Percentiles rank a stretch among this genome's conserved stretches.
These are phyloP conservation scores for Aspergillus quadricinctus DNA, from an alignment of 2,329 filamentous ascomycete genomes.

Conservation along the genomic window DNA sequence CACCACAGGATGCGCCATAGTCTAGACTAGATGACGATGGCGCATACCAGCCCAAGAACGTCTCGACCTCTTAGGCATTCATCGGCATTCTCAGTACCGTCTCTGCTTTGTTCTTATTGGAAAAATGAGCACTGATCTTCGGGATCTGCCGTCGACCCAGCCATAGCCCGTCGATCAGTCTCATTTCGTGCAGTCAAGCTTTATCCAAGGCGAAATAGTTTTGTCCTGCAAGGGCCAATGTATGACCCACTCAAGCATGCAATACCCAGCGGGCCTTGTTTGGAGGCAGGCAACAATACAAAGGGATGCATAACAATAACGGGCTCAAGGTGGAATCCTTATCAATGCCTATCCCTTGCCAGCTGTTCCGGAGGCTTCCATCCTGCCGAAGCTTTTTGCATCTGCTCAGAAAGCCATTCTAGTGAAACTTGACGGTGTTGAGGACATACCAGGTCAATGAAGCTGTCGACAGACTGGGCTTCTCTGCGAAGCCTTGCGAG, in stretches of 20 bases:
- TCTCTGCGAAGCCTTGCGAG: not conserved
- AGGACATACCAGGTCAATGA: not conserved
- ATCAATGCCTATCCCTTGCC: not conserved
- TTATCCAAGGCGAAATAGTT: constrained; percentile 1
- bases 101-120: not conserved
- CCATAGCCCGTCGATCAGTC: not conserved
- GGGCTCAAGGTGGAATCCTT: not conserved
- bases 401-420: not conserved
- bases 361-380: not conserved
- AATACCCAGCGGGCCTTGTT: not conserved
- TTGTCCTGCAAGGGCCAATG: constrained; percentile 3
- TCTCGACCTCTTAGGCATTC: not conserved
- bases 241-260: not conserved
- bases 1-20: not conserved
- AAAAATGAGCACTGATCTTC: not conserved
- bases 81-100: not conserved
- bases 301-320: not conserved
- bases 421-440: not conserved
- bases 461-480: not conserved
- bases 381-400: not conserved
- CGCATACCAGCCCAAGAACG: not conserved
- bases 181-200: constrained; percentile 2
- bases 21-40: not conserved
- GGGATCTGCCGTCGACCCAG: not conserved
- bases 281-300: not conserved